Percentiles rank a stretch among this genome's conserved stretches.
phyloP scores from a whole-genome alignment of 108 stramenopile genomes.

The Bacterosira constricta region DNA sequence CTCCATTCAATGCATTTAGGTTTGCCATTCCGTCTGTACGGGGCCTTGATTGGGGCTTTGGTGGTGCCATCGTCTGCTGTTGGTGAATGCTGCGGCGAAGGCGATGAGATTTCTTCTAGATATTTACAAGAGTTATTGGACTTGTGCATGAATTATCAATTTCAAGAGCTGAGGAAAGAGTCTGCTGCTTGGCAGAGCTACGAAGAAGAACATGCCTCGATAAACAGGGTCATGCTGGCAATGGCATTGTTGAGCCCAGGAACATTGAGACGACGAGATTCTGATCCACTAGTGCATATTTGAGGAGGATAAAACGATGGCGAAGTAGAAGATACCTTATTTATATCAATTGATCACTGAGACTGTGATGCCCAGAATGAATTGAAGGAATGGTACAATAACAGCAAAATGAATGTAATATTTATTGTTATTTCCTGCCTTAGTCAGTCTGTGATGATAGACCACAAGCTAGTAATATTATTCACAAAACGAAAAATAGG shows the following conservation, averaged over 20 bases:
- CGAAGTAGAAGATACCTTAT: no score
- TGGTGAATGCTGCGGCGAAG: neutral
- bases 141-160: constrained; percentile 7
- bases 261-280: neutral
- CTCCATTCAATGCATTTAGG: constrained; percentile 14
- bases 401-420: no score
- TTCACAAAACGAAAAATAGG: no score
- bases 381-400: no score
- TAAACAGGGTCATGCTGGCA: constrained; percentile 30
- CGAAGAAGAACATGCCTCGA: constrained; percentile 11
- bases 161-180: neutral
- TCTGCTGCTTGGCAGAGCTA: neutral
- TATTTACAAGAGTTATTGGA: neutral
- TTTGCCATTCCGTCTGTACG: constrained; percentile 27
- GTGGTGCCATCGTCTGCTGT: no score
- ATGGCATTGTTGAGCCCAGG: constrained; percentile 13
- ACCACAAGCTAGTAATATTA: no score
- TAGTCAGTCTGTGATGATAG: no score
- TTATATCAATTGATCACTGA: no score
- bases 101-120: neutral
- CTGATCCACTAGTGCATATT: constrained; percentile 6
- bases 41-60: constrained; percentile 35
- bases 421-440: no score
- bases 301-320: no score
- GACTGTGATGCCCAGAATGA: no score